Base-by-base conservation (phyloP, 352 stramenopile species). In the Pythium myriotylum region DNA sequence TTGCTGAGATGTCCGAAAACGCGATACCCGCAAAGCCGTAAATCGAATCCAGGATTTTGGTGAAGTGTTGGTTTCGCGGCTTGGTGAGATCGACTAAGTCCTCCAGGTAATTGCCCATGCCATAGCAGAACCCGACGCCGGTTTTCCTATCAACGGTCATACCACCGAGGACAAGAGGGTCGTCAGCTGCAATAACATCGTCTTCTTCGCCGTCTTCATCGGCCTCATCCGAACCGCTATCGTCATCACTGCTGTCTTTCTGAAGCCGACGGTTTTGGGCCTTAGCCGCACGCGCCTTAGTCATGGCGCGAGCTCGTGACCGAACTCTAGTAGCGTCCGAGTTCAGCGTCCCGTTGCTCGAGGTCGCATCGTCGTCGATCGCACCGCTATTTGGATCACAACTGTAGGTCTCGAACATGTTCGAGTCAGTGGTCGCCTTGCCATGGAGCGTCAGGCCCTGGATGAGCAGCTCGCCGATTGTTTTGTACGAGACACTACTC, bases 391-490 rank as follows among this genome's bases (percentile, higher is more conserved):
- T 51, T n/a, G 46, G 46, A n/a, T 56, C 49, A 27, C 17, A 83
- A 33, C 47, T 69, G 65, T 32, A 81, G 48, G n/a, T 72, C 37
- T 27, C 78, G 54, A 49, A 58, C 46, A 32, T 39, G 58, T 41
- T 62, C 5, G 23, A 71, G 39, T 48, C 45, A 46, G 43, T 48
- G 35, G 20, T 41, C 17, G 42, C 54, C 41, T 61, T 61, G 22
- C 29, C 45, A 17, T 54, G 37, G 23, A 59, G 52, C 52, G 52
- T 50, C 52, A 48, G 40, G 17, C 52, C 52, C 20, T 59, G 52
- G 40, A 49, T 49, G 8, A 59, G 26, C 10, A 59, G 40, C 14
- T 42, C 40, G 50, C 46, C 46, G 16, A 64, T 58, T 20, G 24
- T 49, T 20, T 63, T 43, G 24, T 39, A 56, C 33, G 46, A 53